Evolutionary conservation across 192 early-diverging fungal species (phyloP).

Genomic region (Coemansia sp.): DNA sequence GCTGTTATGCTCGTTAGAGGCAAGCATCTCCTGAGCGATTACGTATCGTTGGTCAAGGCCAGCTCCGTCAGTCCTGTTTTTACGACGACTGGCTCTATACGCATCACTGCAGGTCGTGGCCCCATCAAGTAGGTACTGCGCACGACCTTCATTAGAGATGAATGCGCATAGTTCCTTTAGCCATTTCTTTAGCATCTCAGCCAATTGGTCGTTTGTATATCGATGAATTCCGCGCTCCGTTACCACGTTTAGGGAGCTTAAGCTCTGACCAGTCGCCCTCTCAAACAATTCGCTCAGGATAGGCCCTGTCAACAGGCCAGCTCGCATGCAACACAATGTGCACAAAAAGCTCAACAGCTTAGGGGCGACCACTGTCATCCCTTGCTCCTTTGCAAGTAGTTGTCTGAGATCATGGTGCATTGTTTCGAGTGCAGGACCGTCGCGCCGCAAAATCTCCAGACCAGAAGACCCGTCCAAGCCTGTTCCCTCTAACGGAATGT

Average conservation of each 20-base stretch:
- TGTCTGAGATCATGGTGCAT: neutral
- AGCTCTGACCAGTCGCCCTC: neutral
- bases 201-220: neutral
- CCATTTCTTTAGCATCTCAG: conserved; percentile 16
- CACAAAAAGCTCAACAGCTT: conserved; percentile 24
- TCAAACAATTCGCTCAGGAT: conserved; percentile 20
- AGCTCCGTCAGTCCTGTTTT: neutral
- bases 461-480: no score
- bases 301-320: neutral
- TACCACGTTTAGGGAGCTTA: conserved; percentile 9
- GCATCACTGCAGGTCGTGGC: conserved; percentile 15
- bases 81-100: conserved; percentile 17
- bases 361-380: conserved; percentile 20
- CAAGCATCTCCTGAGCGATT: conserved; percentile 26
- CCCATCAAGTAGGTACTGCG: conserved; percentile 13
- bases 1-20: conserved; percentile 4
- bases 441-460: conserved; percentile 11
- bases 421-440: neutral
- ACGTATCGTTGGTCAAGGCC: conserved; percentile 9
- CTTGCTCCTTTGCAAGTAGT: no score
- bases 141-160: neutral
- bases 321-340: conserved; percentile 13
- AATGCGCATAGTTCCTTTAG: conserved; percentile 7
- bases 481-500: neutral
- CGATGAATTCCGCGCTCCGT: conserved; percentile 11